A percentile compares a stretch with the other conserved stretches of the same genome.
phyloP scores from a whole-genome alignment of 2,329 filamentous ascomycete genomes.

The Orbilia ellipsospora region DNA sequence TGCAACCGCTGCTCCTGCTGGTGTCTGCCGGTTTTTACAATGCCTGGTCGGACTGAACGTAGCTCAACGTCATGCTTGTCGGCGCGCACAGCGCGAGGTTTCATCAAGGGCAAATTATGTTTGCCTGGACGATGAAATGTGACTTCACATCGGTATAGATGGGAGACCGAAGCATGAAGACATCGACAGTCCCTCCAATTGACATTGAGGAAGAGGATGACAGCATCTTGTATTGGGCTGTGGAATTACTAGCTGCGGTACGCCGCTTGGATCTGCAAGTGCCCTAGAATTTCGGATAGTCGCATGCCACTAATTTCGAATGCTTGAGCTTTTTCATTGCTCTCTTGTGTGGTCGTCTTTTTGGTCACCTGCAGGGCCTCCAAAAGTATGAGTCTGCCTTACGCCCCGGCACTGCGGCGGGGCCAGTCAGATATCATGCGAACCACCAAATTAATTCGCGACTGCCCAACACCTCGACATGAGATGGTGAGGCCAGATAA shows the following conservation, averaged over 20 bases:
- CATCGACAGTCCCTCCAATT: background rate
- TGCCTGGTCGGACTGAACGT: constrained; percentile 29
- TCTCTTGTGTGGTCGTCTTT: constrained; percentile 2
- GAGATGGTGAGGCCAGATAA: too few relatives aligned
- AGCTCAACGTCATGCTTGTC: constrained; percentile 28
- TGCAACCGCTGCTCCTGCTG: constrained; percentile 29
- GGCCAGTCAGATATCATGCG: constrained; percentile 29
- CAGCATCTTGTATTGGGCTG: background rate
- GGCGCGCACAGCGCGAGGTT: constrained; percentile 18
- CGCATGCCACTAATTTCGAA: constrained; percentile 39
- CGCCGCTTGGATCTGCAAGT: constrained; percentile 7
- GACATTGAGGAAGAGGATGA: background rate
- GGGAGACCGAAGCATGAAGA: background rate
- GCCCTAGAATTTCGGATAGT: constrained; percentile 19
- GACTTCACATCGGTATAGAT: background rate
- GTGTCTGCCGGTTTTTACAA: background rate
- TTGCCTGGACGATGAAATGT: constrained; percentile 27
- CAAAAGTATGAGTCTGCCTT: constrained; percentile 47
- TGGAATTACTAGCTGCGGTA: background rate
- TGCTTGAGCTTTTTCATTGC: background rate
- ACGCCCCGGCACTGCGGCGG: constrained; percentile 27
- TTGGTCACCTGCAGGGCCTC: constrained; percentile 24
- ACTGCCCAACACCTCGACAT: background rate
- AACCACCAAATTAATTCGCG: constrained; percentile 3
- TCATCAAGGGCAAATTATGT: constrained; percentile 24